Conservation (phyloP, 352 stramenopile species). For the Plasmopara muralis region DNA sequence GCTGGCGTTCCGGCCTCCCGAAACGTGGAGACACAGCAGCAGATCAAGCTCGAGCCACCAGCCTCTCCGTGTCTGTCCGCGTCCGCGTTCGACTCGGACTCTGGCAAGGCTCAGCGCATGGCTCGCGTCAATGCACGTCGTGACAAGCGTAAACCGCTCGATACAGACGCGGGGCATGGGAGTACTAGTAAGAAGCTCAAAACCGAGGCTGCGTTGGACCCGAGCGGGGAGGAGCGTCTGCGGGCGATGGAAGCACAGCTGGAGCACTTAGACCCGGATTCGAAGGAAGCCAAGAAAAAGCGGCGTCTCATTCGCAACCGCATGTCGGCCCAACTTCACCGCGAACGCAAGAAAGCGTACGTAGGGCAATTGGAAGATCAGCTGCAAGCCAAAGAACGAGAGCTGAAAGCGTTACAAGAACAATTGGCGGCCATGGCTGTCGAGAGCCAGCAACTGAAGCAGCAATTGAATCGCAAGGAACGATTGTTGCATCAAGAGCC, state of each 20-base stretch:
- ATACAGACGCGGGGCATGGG: conserved; percentile 4
- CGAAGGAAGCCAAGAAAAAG: conserved; percentile 88
- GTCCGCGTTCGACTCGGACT: conserved; percentile 6
- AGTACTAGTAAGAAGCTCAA: conserved; percentile 68
- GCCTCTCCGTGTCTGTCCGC: conserved; percentile 6
- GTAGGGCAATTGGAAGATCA: conserved; percentile 82
- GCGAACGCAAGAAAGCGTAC: conserved; percentile 85
- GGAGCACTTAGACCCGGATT: conserved; percentile 77
- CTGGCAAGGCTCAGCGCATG: conserved; percentile 60
- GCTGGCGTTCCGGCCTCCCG: conserved; percentile 19
- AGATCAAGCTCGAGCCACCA: conserved; percentile 55
- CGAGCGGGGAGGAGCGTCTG: conserved; percentile 67
- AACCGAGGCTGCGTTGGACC: conserved; percentile 51
- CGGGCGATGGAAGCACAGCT: conserved; percentile 80
- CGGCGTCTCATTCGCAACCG: conserved; percentile 81
- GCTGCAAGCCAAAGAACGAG: conserved; percentile 70
- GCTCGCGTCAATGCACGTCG: conserved; percentile 61
- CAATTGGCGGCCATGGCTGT: conserved; percentile 65
- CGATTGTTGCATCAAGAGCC: conserved; percentile 7
- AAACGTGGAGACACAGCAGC: conserved; percentile 20
- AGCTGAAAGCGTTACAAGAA: conserved; percentile 68
- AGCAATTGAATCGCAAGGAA: conserved; percentile 29
- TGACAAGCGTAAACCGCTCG: conserved; percentile 67
- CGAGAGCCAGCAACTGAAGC: conserved; percentile 56
- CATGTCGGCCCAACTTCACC: conserved; percentile 84